Percentiles rank a stretch among this genome's conserved stretches.
phyloP scores from a whole-genome alignment of 2,329 filamentous ascomycete genomes.

The Neobulgaria alba region DNA sequence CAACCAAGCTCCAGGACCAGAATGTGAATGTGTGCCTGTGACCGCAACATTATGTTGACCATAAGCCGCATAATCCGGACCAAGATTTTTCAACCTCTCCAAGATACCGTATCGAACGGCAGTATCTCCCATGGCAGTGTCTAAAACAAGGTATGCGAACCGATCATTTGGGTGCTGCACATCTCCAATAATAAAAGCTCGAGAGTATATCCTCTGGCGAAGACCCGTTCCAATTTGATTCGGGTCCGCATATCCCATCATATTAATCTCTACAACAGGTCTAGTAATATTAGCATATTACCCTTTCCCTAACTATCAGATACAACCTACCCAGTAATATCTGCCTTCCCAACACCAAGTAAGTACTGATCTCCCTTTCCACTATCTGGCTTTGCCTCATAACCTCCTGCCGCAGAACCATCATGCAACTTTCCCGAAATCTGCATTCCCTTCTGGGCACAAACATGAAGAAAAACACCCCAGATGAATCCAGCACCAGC shows the following conservation, averaged over 20 bases:
- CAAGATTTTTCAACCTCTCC: constrained; percentile 60
- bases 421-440: too few relatives aligned
- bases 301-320: not conserved
- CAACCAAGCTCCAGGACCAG: constrained; percentile 84
- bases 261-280: constrained; percentile 80
- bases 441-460: too few relatives aligned
- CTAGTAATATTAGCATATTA: constrained; percentile 32
- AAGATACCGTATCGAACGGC: constrained; percentile 83
- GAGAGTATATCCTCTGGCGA: constrained; percentile 78
- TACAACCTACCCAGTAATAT: constrained; percentile 55
- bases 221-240: constrained; percentile 75
- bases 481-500: too few relatives aligned
- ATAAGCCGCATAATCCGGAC: constrained; percentile 66
- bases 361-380: constrained; percentile 39
- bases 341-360: constrained; percentile 61
- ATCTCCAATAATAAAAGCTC: constrained; percentile 79
- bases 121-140: constrained; percentile 82
- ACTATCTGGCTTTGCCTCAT: constrained; percentile 4
- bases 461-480: too few relatives aligned
- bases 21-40: constrained; percentile 88
- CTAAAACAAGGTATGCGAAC: constrained; percentile 80
- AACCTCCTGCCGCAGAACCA: too few relatives aligned
- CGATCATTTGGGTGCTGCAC: constrained; percentile 56
- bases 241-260: constrained; percentile 88
- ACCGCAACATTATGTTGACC: constrained; percentile 75